phyloP scores from a whole-genome alignment of 371 early-diverging fungal genomes.

The Mortierella sp. region DNA sequence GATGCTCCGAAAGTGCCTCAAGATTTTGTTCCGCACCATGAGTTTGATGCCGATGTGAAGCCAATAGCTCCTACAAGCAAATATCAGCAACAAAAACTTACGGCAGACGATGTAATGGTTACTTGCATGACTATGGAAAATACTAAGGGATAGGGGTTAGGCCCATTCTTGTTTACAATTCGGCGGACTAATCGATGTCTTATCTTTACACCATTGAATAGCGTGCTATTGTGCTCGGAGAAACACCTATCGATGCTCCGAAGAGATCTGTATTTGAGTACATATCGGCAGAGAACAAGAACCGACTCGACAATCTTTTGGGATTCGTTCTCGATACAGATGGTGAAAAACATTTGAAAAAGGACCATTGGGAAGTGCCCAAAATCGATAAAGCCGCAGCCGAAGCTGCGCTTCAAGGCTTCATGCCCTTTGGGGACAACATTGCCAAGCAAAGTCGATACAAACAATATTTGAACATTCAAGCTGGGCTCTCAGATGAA shows the following conservation, averaged over 20 bases:
- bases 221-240: conserved; percentile 75
- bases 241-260: conserved; percentile 73
- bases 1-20: conserved; percentile 67
- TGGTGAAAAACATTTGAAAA: conserved; percentile 25
- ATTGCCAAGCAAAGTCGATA: conserved; percentile 84
- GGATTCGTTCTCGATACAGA: conserved; percentile 43
- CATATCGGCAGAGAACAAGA: conserved; percentile 74
- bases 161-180: too few relatives aligned
- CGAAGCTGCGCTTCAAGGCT: conserved; percentile 80
- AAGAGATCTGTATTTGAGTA: conserved; percentile 81
- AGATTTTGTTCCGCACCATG: conserved; percentile 62
- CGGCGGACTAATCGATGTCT: not conserved
- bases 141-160: too few relatives aligned
- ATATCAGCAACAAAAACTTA: conserved; percentile 42
- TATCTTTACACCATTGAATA: not conserved
- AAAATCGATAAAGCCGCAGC: conserved; percentile 74
- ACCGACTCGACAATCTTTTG: conserved; percentile 68
- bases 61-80: not conserved
- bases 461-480: conserved; percentile 73
- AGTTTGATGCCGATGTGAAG: conserved; percentile 36
- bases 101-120: conserved; percentile 63
- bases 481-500: conserved; percentile 62
- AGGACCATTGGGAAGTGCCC: conserved; percentile 51
- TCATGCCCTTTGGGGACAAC: conserved; percentile 86
- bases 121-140: not conserved